A percentile compares a stretch with the other conserved stretches of the same genome.
Evolutionary conservation across 2,329 filamentous ascomycete species (phyloP).

Genomic region (Diaporthe sp.): DNA sequence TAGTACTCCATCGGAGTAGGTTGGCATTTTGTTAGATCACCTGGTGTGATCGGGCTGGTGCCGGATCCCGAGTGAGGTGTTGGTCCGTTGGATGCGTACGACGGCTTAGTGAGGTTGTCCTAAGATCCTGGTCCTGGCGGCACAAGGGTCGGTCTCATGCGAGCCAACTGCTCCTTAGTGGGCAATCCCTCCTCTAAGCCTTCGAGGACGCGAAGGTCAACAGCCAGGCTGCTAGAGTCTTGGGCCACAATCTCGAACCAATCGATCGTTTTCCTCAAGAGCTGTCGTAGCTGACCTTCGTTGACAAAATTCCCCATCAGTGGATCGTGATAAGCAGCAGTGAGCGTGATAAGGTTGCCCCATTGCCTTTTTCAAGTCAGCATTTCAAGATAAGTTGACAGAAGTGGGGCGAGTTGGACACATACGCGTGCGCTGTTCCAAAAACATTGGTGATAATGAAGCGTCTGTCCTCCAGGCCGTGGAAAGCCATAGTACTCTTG

Average conservation of each 20-base stretch:
- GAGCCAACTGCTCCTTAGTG: conserved; percentile 29
- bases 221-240: conserved; percentile 78
- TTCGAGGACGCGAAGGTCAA: conserved; percentile 80
- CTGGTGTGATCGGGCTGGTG: conserved; percentile 30
- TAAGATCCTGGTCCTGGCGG: conserved; percentile 24
- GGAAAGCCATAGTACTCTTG: conserved; percentile 86
- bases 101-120: conserved; percentile 39
- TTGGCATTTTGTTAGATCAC: conserved; percentile 22
- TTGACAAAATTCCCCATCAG: conserved; percentile 69
- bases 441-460: conserved; percentile 96
- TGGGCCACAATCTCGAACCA: conserved; percentile 78
- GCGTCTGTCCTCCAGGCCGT: conserved; percentile 69
- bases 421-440: conserved; percentile 95
- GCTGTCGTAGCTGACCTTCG: conserved; percentile 61
- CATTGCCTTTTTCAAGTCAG: conserved; percentile 76
- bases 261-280: conserved; percentile 79
- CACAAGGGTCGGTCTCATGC: background rate
- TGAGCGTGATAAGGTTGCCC: conserved; percentile 92
- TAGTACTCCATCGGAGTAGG: conserved; percentile 32
- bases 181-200: conserved; percentile 59
- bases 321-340: conserved; percentile 79
- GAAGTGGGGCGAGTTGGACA: conserved; percentile 40
- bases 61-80: conserved; percentile 21
- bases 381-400: conserved; percentile 2
- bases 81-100: conserved; percentile 14